Evolutionary conservation across 2,329 filamentous ascomycete genomes (phyloP).

Genomic region (Cladosporium sp.): DNA sequence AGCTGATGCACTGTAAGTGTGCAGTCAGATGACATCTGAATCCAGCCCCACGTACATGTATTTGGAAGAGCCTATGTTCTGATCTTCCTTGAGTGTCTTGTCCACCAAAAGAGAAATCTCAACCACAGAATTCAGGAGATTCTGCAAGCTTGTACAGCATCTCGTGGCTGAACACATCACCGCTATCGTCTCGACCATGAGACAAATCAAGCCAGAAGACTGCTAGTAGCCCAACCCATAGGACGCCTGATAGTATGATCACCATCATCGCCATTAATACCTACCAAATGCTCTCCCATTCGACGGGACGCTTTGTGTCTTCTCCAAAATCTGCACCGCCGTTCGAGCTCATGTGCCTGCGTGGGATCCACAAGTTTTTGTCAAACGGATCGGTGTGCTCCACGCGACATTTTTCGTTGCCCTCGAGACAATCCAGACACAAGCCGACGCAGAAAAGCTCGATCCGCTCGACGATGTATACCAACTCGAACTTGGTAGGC

Average conservation of each 20-base stretch:
- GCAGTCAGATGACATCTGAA: background rate
- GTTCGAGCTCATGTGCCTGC: background rate
- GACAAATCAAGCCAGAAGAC: background rate
- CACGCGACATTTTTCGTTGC: background rate
- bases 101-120: background rate
- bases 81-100: background rate
- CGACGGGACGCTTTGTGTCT: background rate
- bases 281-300: background rate
- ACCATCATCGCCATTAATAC: background rate
- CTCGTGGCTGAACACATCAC: background rate
- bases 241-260: background rate
- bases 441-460: conserved; percentile 5
- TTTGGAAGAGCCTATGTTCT: background rate
- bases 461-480: background rate
- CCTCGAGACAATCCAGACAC: conserved; percentile 19
- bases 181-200: background rate
- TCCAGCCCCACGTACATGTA: background rate
- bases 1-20: no score
- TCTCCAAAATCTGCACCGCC: background rate
- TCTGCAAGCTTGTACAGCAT: background rate
- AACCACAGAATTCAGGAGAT: background rate
- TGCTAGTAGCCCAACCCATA: background rate
- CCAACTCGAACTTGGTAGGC: background rate
- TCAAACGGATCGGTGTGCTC: background rate
- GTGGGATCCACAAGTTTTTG: background rate